These are phyloP conservation scores for Astrothelium macrocarpum DNA, from an alignment of 495 filamentous ascomycete species.

Conservation along the genomic window DNA sequence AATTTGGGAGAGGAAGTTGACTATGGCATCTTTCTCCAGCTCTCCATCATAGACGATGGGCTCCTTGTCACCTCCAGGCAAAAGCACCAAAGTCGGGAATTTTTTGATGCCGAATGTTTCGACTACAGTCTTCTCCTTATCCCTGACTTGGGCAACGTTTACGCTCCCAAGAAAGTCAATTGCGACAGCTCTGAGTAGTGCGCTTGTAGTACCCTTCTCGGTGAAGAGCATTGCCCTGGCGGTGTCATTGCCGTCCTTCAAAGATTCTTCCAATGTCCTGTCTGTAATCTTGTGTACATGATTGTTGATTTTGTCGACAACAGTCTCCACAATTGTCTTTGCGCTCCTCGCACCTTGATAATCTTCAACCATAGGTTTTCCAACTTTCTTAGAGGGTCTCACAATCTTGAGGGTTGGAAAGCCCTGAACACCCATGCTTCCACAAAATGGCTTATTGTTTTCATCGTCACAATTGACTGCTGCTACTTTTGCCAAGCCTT, in stretches of 20 bases:
- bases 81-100: slow-evolving; percentile 71
- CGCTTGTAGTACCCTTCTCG: slow-evolving; percentile 80
- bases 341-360: slow-evolving; percentile 77
- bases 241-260: slow-evolving; percentile 58
- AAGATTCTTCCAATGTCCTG: slow-evolving; percentile 67
- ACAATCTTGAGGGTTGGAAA: slow-evolving; percentile 97
- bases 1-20: slow-evolving; percentile 72
- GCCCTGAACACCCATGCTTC: slow-evolving; percentile 80
- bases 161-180: slow-evolving; percentile 85
- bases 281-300: slow-evolving; percentile 75
- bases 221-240: slow-evolving; percentile 90
- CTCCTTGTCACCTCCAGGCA: slow-evolving; percentile 63
- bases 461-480: slow-evolving; percentile 96
- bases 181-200: slow-evolving; percentile 72
- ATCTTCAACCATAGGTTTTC: slow-evolving; percentile 81
- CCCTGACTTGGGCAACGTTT: slow-evolving; percentile 72
- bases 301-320: slow-evolving; percentile 82
- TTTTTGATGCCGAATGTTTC: slow-evolving; percentile 64
- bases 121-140: slow-evolving; percentile 65
- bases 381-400: slow-evolving; percentile 68
- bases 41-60: slow-evolving; percentile 70
- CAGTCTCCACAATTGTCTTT: slow-evolving; percentile 77
- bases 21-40: slow-evolving; percentile 73
- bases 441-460: slow-evolving; percentile 81
- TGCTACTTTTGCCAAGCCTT: slow-evolving; percentile 85